These are phyloP conservation scores for Lipomyces oligophaga DNA, from an alignment of 805 yeast genomes.

Conservation along the genomic window DNA sequence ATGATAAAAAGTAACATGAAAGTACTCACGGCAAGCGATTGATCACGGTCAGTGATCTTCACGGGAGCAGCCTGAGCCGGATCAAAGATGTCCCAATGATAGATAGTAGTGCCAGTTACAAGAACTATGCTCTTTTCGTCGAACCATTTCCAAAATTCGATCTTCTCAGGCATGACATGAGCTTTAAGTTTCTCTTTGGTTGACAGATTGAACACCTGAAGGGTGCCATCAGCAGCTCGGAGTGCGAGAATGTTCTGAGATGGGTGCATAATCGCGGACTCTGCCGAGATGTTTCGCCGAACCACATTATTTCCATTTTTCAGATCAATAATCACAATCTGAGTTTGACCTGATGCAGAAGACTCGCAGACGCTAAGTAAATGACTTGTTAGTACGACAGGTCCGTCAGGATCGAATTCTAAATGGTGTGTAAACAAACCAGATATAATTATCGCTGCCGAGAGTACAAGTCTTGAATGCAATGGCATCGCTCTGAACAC, in stretches of 20 bases:
- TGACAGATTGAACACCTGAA: constrained; percentile 87
- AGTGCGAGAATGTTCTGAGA: constrained; percentile 81
- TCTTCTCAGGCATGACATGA: constrained; percentile 79
- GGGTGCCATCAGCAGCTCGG: constrained; percentile 93
- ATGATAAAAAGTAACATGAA: neutral
- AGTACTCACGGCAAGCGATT: constrained; percentile 45
- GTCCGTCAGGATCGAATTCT: neutral
- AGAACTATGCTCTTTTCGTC: constrained; percentile 69
- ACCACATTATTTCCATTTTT: constrained; percentile 72
- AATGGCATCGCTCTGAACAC: constrained; percentile 77
- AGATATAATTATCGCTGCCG: constrained; percentile 87
- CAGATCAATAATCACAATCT: constrained; percentile 86
- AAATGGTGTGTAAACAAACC: constrained; percentile 42
- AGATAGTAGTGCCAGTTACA: constrained; percentile 72
- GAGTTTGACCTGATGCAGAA: constrained; percentile 54
- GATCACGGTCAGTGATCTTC: constrained; percentile 78
- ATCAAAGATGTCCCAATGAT: constrained; percentile 80
- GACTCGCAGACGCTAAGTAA: constrained; percentile 42
- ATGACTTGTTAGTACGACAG: neutral
- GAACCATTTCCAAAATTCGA: constrained; percentile 95
- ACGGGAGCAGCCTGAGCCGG: constrained; percentile 74
- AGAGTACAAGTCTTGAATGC: constrained; percentile 92
- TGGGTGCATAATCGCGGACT: constrained; percentile 96
- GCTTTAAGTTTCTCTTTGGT: constrained; percentile 87
- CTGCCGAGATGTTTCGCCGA: constrained; percentile 94